Percentiles rank a stretch among this genome's conserved stretches.
Evolutionary conservation across 2,329 filamentous ascomycete genomes (phyloP).

Genomic region (Xylaria hypoxylon): DNA sequence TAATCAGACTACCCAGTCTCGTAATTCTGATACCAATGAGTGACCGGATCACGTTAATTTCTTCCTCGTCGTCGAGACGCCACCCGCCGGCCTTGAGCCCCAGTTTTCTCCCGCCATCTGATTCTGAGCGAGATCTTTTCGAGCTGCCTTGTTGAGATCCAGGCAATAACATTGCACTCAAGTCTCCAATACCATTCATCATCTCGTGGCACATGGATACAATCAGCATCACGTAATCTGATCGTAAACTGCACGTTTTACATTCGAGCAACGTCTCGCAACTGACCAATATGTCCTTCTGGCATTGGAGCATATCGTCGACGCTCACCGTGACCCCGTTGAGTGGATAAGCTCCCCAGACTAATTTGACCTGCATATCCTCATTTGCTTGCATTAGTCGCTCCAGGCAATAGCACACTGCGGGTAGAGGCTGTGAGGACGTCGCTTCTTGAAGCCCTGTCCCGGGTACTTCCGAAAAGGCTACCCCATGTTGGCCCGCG

Average conservation of each 20-base stretch:
- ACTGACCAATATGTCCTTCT: slow-evolving; percentile 26
- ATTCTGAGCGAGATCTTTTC: slow-evolving; percentile 23
- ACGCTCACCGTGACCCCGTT: slow-evolving; percentile 21
- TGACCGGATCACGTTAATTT: slow-evolving; percentile 21
- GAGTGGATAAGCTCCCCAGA: slow-evolving; percentile 15
- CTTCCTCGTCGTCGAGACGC: slow-evolving; percentile 25
- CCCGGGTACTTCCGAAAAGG: background rate
- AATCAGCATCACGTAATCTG: slow-evolving; percentile 26
- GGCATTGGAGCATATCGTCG: slow-evolving; percentile 28
- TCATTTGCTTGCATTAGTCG: slow-evolving; percentile 27
- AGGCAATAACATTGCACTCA: slow-evolving; percentile 13
- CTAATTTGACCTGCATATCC: slow-evolving; percentile 29
- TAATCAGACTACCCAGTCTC: slow-evolving; percentile 11
- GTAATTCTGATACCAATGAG: slow-evolving; percentile 26
- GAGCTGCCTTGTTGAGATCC: slow-evolving; percentile 4
- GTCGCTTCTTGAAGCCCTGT: background rate
- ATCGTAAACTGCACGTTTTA: slow-evolving; percentile 15
- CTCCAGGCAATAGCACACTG: slow-evolving; percentile 21
- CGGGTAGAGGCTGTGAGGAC: background rate
- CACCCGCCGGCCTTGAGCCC: slow-evolving; percentile 20
- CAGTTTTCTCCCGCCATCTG: slow-evolving; percentile 12
- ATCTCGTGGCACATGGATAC: slow-evolving; percentile 29
- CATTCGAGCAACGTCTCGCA: slow-evolving; percentile 23
- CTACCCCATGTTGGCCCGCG: background rate
- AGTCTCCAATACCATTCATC: slow-evolving; percentile 22